phyloP scores from a whole-genome alignment of 495 filamentous ascomycete species.

The Aspergillus biplanus region DNA sequence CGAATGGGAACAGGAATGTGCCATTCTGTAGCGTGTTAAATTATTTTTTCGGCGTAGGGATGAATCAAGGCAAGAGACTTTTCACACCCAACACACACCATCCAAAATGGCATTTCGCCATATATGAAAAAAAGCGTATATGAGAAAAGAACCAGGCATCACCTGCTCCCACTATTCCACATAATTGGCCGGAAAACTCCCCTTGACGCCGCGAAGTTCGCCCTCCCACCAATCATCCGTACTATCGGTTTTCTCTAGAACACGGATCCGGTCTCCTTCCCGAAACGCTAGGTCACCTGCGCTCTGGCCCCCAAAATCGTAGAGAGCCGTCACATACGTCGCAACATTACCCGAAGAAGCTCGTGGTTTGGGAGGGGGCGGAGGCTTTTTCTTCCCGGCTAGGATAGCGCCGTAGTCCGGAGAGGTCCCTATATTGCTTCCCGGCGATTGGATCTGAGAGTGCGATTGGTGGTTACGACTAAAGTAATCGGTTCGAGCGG shows the following conservation, averaged over 20 bases:
- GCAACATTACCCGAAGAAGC: constrained; percentile 28
- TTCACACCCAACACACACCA: neutral
- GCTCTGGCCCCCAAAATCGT: constrained; percentile 74
- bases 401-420: constrained; percentile 27
- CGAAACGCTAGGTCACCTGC: constrained; percentile 77
- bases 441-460: constrained; percentile 37
- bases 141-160: neutral
- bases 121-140: neutral
- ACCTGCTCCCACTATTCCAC: constrained; percentile 35
- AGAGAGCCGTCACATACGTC: constrained; percentile 78
- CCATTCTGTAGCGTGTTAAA: neutral
- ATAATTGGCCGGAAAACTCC: constrained; percentile 93
- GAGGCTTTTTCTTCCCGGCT: constrained; percentile 63
- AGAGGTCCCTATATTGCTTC: constrained; percentile 22
- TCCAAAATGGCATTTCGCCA: neutral
- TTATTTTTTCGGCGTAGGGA: neutral
- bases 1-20: too few species aligned
- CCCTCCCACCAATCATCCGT: constrained; percentile 97
- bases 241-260: constrained; percentile 82
- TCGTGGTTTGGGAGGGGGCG: constrained; percentile 62
- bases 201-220: constrained; percentile 72
- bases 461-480: constrained; percentile 42
- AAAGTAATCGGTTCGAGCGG: constrained; percentile 57
- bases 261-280: constrained; percentile 83
- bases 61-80: neutral